Base-by-base conservation (phyloP, 2,329 filamentous ascomycete genomes). In the Fusarium sp. region DNA sequence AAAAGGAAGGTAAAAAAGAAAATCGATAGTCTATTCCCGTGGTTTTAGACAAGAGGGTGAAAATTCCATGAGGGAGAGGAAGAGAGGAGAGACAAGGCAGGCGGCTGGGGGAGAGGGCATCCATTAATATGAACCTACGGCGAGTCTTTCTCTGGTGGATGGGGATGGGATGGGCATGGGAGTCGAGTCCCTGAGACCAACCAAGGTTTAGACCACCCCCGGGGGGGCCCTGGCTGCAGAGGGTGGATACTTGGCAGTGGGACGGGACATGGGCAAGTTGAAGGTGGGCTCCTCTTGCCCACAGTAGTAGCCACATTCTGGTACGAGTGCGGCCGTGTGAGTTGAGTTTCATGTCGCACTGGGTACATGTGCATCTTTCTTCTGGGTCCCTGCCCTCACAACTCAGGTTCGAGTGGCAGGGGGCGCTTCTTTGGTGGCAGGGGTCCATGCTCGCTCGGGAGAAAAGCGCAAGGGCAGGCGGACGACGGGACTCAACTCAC, bases 81-180 rank as follows among this genome's bases (percentile, higher is more conserved):
- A 55, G 23, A 31, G 38, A 40, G 27, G 46, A 57, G 42, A 51
- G 49, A 31, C 33, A 33, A 36, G 44, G 49, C 60, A 67, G 67
- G 63, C 55, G 59, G 54, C 62, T 67, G 69, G 69, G 67, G 67
- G 64, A 60, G 58, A 63, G 58, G 42, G 49, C 62, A 72, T 46
- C 42, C 42, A 46, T 72, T 72, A 71, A 70, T 72, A 72, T 72
- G 70, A 72, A 38, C 36, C 36, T 38, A 67, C 57, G 50, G 57
- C 63, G 56, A 46, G 50, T 42, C 18, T 60, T 36, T 23, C 40
- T 44, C 25, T 44, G 40, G 40, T 31, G 36, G 36, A 34, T 33
- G 33, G 14, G 33, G 51, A 51, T 34, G 25, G 25, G 25, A 27
- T 29, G 38, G 54, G 42, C 34, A 27, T 29, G 38, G 54, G 42